Evolutionary conservation across 1,284 basidiomycete species (phyloP), one percentile per base, ranked within the genome.

Genomic region (Fomitiporia mediterranea): DNA sequence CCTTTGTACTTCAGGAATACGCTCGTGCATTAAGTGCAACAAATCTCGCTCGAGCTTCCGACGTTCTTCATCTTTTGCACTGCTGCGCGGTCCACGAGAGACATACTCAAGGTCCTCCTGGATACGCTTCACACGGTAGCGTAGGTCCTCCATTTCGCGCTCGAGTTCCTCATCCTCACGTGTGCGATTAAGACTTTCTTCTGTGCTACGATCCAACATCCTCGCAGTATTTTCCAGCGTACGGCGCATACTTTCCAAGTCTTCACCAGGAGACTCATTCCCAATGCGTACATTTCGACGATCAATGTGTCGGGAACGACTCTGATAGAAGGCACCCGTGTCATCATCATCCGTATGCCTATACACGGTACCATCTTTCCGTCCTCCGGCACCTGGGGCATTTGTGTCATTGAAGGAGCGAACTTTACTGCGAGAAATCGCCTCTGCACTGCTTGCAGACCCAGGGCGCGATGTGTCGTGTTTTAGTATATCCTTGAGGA

Each of bases 71-170:
- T 96, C 92, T 69, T 92, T 93, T 7, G 82, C 79, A 4, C 77
- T 70, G 7, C 85, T 83, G 56, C 85, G 79, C 1, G 94, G 83
- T 0, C 93, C 91, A 17, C 88, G 83, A 17, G 87, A 84, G 55
- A 89, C 84, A 66, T 96, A 94, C 47, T 98, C 95, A 44, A 99
- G 78, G 69, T 99, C 96, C 61, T 98, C 94, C 68, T 94, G 89
- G 7, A 99, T 81, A 19, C 94, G 78, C 66, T 86, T 85, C 54
- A 98, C 93, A 35, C 88, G 83, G 68, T 91, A 91, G 54, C 86
- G 86, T 35, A 99, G 74, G 63, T 96, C 92, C 7, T 90, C 84
- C 74, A 98, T 82, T 72, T 98, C 96, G 55, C 87, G 80, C 60
- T 97, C 91, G 15, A 99, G 78, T 53, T 81, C 86, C 60, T 97